Base-by-base conservation (phyloP, 2,329 filamentous ascomycete species). In the Pseudocercospora cruenta region DNA sequence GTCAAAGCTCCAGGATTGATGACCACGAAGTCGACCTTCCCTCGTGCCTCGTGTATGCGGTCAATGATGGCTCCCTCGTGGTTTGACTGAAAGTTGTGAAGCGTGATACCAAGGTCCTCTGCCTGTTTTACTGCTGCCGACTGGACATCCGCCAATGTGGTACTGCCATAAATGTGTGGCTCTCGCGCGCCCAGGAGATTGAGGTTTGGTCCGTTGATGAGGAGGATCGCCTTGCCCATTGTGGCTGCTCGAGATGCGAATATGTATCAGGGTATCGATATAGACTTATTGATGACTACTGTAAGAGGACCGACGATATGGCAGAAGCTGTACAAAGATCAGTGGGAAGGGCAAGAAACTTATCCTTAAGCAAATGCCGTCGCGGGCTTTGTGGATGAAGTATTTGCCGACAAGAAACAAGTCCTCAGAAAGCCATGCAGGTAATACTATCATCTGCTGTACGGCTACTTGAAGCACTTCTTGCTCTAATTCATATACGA, bases 1-100 rank as follows among this genome's bases (percentile, higher is more conserved):
- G 91, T 93, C 72, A 88, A 88, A 0, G 86, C 91, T 1, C 87
- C 91, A 0, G 91, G 88, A 79, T 94, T 94, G 81, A 94, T 92
- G 73, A 94, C 81, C 70, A 91, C 86, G 68, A 85, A 89, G 67
- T 91, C 88, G 21, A 87, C 80, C 1, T 81, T 80, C 26, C 78
- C 81, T 1, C 88, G 84, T 0, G 90, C 90, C 19, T 83, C 84
- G 62, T 94, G 91, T 70, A 94, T 90, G 67, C 89, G 86, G 79
- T 93, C 90, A 66, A 93, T 82, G 67, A 93, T 86, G 31, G 86
- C 87, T 62, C 91, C 91, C 78, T 94, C 91, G 76, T 91, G 88
- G 80, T 94, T 94, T 14, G 90, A 91, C 78, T 94, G 91, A 78
- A 91, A 91, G 45, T 83, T 78, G 9, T 85, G 78, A 22, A 94